Base-by-base conservation (phyloP, 2,329 filamentous ascomycete genomes). In the Scedosporium apiospermum region DNA sequence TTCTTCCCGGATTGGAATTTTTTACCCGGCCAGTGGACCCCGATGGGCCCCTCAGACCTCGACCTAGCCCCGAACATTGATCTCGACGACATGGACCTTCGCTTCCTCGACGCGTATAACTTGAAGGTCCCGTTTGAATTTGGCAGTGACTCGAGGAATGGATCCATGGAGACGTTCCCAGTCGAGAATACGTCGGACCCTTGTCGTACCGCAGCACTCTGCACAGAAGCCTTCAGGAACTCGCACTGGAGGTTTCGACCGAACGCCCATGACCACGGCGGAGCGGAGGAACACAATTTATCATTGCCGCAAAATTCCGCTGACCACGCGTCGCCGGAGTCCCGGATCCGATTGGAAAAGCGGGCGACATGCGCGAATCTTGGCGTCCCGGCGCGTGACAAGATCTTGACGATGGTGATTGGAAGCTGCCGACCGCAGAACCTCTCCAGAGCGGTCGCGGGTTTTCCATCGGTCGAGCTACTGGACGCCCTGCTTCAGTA, bases 401-500 rank as follows among this genome's bases (percentile, higher is more conserved):
- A 66, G 18, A 71, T 73, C 7, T 59, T 73, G 9, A 68, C 69
- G 18, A 67, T 89, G 64, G 82, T 90, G 1, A 73, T 90, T 38
- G 78, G 80, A 59, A 84, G 81, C 4, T 87, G 82, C 67, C 81
- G 80, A 57, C 76, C 76, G 41, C 76, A 77, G 65, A 74, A 74
- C 68, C 81, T 72, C 73, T 80, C 72, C 72, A 80, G 70, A 44
- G 67, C 72, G 0, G 70, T 72, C 6, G 74, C 78, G 1, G 85
- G 85, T 0, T 89, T 89, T 65, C 85, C 85, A 0, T 84, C 83
- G 1, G 78, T 83, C n/a, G 81, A 84, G 23, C 71, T 85, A 1
- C 75, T 88, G 64, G 85, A 88, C 66, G 83, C 80, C 9, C 75
- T 88, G 63, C 76, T 87, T 9, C 83, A 88, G 64, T 81, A 83